These are phyloP conservation scores for Gaeumannomyces tritici DNA, from an alignment of 2,329 filamentous ascomycete species.

Conservation along the genomic window DNA sequence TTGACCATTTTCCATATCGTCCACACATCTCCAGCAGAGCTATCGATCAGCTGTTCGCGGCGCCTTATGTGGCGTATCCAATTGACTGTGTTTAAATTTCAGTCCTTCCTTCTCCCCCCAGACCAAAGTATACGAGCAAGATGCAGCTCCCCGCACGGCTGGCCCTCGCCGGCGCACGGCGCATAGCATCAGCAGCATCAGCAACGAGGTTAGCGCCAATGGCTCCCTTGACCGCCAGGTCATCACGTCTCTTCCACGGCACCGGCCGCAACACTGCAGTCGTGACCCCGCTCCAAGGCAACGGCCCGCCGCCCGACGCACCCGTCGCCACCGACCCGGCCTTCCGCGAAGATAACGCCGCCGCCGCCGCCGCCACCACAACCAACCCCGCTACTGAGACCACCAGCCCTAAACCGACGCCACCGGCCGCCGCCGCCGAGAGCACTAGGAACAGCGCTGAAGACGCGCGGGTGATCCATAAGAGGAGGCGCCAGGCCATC, in stretches of 20 bases:
- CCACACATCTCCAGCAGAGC: not conserved
- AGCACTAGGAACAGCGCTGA: not conserved
- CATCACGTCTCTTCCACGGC: not conserved
- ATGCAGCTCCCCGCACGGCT: constrained; percentile 33
- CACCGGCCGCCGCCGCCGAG: not conserved
- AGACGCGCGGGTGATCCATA: constrained; percentile 30
- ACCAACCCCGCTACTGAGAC: constrained; percentile 16
- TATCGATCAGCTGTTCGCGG: not conserved
- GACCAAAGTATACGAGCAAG: not conserved
- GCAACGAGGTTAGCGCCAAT: too few relatives aligned
- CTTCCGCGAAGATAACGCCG: not conserved
- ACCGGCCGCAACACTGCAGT: constrained; percentile 23
- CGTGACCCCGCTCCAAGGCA: constrained; percentile 42
- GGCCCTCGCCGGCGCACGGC: constrained; percentile 17
- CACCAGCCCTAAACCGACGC: not conserved
- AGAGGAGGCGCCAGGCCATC: constrained; percentile 44
- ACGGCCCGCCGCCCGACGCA: constrained; percentile 49
- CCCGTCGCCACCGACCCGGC: constrained; percentile 22
- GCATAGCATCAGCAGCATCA: not conserved
- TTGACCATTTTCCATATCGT: not conserved
- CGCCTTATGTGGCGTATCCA: not conserved
- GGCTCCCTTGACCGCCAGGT: too few relatives aligned
- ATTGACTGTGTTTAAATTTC: not conserved
- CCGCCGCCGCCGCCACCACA: constrained; percentile 16
- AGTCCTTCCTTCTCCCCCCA: not conserved